Base-by-base conservation (phyloP, 2,329 filamentous ascomycete genomes). In the Neofusicoccum sp. region DNA sequence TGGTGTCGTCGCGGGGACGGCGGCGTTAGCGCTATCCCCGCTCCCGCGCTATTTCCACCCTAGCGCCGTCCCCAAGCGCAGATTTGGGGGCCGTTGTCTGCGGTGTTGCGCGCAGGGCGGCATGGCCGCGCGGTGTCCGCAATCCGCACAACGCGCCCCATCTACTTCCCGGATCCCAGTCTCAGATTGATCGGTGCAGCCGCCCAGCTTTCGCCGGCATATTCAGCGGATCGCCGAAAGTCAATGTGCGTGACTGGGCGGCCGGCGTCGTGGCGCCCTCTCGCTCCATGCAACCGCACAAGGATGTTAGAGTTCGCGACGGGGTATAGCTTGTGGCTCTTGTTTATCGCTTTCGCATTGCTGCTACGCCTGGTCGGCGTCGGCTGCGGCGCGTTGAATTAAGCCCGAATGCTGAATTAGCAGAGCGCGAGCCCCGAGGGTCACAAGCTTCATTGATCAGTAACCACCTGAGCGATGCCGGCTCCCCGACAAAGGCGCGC, bases 11-110 rank as follows among this genome's bases (percentile, higher is more conserved):
- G n/a, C n/a, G 28, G 51, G 33, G 38, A 43, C 33, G 51, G 26
- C 51, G 51, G 51, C 20, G 51, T 43, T 56, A 56, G 36, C 11
- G 14, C n/a, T 56, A 56, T 56, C 51, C 51, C 51, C 51, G 51
- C 51, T 43, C 36, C 12, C 26, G 36, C 24, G 28, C 36, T 56
- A 56, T 28, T 41, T 54, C 24, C 24, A 24, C 49, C 30, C 36
- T 56, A 56, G 28, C 28, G 28, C 28, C 12, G 34, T 54, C 8
- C 41, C 34, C 34, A 24, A n/a, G 36, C 31, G 31, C 31, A 11
- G 2, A n/a, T 40, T 53, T 53, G 33, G 48, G 48, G 48, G 48
- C 48, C 33, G 31, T 28, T 43, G 38, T 20, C 9, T 33, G 38
- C 51, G 51, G 51, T 56, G 51, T 31, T 56, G 51, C 51, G 51